Conservation (phyloP, 2,329 filamentous ascomycete species). For the Fusarium ambrosium region DNA sequence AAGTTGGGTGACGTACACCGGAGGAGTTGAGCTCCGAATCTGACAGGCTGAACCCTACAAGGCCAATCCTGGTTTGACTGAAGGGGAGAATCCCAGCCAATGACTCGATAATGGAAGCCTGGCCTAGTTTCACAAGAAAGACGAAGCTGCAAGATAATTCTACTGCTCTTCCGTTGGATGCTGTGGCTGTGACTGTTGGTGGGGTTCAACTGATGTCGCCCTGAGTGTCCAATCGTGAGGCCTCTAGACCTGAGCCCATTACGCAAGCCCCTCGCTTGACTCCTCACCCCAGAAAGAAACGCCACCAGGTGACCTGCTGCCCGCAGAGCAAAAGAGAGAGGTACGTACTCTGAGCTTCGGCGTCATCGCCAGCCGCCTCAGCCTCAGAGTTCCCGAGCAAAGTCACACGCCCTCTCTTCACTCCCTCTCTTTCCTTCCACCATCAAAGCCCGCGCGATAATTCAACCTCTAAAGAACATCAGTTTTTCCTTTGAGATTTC, state of each 20-base stretch:
- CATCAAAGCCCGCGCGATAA: constrained; percentile 18
- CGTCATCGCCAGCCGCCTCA: constrained; percentile 40
- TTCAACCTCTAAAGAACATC: constrained; percentile 11
- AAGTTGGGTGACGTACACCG: constrained; percentile 24
- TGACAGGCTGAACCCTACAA: neutral
- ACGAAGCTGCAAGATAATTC: neutral
- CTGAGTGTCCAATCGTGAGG: constrained; percentile 19
- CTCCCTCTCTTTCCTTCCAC: constrained; percentile 15
- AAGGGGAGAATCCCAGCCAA: neutral
- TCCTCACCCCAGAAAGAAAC: constrained; percentile 24
- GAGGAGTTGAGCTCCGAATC: neutral
- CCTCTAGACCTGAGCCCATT: constrained; percentile 18
- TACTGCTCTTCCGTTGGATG: constrained; percentile 21
- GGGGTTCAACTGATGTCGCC: constrained; percentile 21
- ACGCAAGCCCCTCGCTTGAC: constrained; percentile 38
- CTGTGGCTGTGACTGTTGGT: constrained; percentile 24
- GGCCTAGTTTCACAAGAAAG: neutral
- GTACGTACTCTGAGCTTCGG: constrained; percentile 16
- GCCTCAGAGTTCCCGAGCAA: constrained; percentile 26
- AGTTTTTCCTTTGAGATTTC: neutral
- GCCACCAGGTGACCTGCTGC: constrained; percentile 36
- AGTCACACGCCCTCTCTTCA: constrained; percentile 29
- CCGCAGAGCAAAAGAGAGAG: constrained; percentile 15
- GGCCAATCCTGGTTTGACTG: neutral
- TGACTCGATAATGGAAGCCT: neutral